phyloP scores from a whole-genome alignment of 2,329 filamentous ascomycete genomes.

The Endocalyx cinctus region DNA sequence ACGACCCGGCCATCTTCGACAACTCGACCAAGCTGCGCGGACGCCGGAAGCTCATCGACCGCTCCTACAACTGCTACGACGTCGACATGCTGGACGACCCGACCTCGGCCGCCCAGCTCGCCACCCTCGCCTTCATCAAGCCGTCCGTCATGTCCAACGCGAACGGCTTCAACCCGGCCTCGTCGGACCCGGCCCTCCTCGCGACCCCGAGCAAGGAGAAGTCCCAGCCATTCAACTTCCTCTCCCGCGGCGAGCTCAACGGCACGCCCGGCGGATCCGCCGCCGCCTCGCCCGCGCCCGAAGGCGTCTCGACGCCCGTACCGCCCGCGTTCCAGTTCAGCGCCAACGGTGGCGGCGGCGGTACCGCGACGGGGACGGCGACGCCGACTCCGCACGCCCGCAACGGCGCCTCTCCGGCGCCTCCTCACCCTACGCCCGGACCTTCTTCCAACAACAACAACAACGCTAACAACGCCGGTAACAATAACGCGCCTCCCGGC shows the following conservation, averaged over 20 bases:
- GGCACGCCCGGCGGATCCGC: constrained; percentile 80
- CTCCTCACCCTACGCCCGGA: too few relatives aligned
- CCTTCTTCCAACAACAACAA: too few relatives aligned
- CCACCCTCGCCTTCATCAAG: constrained; percentile 55
- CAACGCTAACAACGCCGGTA: too few relatives aligned
- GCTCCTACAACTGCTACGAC: constrained; percentile 92
- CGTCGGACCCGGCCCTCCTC: constrained; percentile 42
- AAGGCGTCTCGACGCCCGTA: constrained; percentile 64
- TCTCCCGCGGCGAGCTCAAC: constrained; percentile 65
- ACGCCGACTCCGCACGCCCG: constrained; percentile 50
- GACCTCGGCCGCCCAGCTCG: constrained; percentile 75
- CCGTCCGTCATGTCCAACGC: constrained; percentile 48
- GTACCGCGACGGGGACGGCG: constrained; percentile 37
- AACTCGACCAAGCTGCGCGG: constrained; percentile 73
- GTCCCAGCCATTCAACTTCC: constrained; percentile 63
- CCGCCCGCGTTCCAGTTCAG: constrained; percentile 55
- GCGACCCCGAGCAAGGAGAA: constrained; percentile 60
- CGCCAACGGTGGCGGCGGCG: constrained; percentile 42
- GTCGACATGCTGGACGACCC: constrained; percentile 84
- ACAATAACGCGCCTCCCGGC: constrained; percentile 32
- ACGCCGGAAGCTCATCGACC: constrained; percentile 75
- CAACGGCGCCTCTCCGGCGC: constrained; percentile 43
- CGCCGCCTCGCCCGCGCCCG: constrained; percentile 81
- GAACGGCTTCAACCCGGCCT: constrained; percentile 37
- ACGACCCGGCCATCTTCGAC: constrained; percentile 83